Evolutionary conservation across 345 rosid species (phyloP), one percentile per base, ranked within the genome.

Genomic region (Rhizophora mangle): DNA sequence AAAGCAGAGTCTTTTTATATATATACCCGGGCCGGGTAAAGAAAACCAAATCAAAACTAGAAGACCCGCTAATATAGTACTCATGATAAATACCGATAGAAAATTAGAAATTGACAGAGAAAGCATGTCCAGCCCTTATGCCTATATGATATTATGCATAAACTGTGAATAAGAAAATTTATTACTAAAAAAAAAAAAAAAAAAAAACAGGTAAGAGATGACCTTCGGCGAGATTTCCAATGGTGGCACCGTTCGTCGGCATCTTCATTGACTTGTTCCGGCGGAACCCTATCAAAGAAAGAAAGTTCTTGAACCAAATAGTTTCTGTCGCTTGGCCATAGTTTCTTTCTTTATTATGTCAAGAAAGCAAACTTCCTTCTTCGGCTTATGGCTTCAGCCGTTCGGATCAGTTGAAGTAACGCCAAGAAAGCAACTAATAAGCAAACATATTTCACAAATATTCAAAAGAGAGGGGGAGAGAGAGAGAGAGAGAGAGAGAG

Each of bases 201-300:
- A 1, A 5, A 1, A n/a, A n/a, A n/a, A n/a, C n/a, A n/a, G 21
- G 70, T 54, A 74, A 47, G 58, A 72, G 59, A 63, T 62, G 22
- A 82, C 89, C 87, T 83, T 84, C 89, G 54, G 72, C 71, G 11
- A 68, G 64, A 77, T 64, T 76, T 6, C 47, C 9, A 29, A 52
- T 43, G 32, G 67, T 16, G n/a, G 80, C 79, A 31, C 74, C 77
- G 79, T 24, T 76, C 2, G 81, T 74, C 72, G 84, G 79, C 39
- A 71, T 63, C 81, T 83, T 85, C 90, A 85, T 82, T 68, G 36
- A 11, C 29, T 27, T 22, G 11, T 8, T 10, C 31, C 60, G 31
- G 18, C 18, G 30, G 29, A 24, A 13, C 60, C 26, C 60, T 21
- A 8, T 8, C 59, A 55, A 22, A 9, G 49, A 43, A 43, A 43